Base-by-base conservation (phyloP, 1,284 basidiomycete species). In the Athelia psychrophila region DNA sequence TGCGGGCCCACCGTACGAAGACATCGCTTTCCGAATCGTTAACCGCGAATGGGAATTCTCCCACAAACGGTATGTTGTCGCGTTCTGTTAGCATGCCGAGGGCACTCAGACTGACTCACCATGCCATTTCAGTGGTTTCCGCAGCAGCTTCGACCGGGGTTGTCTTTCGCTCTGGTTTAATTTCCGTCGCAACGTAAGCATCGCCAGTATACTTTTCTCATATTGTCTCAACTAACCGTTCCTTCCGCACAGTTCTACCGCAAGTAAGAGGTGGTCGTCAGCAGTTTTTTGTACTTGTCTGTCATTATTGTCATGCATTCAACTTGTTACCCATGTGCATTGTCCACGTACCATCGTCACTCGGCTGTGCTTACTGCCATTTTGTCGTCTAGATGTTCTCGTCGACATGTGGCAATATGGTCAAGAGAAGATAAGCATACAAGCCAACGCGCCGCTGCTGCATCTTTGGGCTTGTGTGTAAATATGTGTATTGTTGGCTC, bases 31-130 rank as follows among this genome's bases (percentile, higher is more conserved):
- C 76, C 81, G 94, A 52, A 97, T 99, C 59, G 96, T 99, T 50
- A 94, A 98, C 62, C 82, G 92, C 51, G 95, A 96, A 69, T 99
- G 97, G 97, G 97, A 99, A 65, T 96, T 93, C 70, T 95, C 93
- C 49, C 96, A 99, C 64, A 95, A 95, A 73, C 82, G 91, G 90
- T 91, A 66, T 52, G 77, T 51, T 24, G 18, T 19, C 44, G 35
- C 42, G 12, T 33, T 19, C 49, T 35, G 23, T 42, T 30, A 13
- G 13, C 27, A 30, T 30, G 27, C 13, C 27, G 27, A 30, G 27
- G 27, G 27, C 27, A 30, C 27, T 30, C 27, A 30, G 13, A 30
- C 27, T 30, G 27, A 30, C 27, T 30, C 27, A 30, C 13, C 27
- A 13, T 30, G 27, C 27, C 13, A 54, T 55, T 47, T 15, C 58